Conservation (phyloP, 2,329 filamentous ascomycete genomes). For the Penicillium sp. region DNA sequence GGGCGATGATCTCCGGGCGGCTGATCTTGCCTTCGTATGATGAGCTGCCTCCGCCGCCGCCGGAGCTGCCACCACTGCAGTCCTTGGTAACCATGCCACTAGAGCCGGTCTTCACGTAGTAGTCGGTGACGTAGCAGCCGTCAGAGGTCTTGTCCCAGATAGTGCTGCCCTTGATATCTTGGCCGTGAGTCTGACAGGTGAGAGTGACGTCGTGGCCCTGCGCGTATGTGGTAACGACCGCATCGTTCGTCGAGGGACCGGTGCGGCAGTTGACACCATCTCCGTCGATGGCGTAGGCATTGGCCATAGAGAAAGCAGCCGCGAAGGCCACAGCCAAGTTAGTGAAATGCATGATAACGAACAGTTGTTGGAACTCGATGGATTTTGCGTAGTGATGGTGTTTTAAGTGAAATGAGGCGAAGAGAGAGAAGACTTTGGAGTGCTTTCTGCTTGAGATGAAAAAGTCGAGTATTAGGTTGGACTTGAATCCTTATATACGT, state of each 20-base stretch:
- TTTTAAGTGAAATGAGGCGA: not conserved
- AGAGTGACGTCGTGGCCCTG: slow-evolving; percentile 10
- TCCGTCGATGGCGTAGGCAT: slow-evolving; percentile 22
- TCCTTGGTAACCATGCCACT: slow-evolving; percentile 15
- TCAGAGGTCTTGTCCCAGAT: slow-evolving; percentile 31
- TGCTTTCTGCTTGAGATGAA: not conserved
- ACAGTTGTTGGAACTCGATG: not conserved
- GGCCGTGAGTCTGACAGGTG: slow-evolving; percentile 21
- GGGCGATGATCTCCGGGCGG: slow-evolving; percentile 17
- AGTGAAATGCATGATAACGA: slow-evolving; percentile 4
- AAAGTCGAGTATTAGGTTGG: not conserved
- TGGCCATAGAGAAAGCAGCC: slow-evolving; percentile 9
- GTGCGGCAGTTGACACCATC: slow-evolving; percentile 24
- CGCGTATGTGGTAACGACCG: slow-evolving; percentile 16
- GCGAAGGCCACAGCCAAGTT: slow-evolving; percentile 7
- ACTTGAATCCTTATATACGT: slow-evolving; percentile 2
- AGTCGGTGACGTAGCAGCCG: slow-evolving; percentile 29
- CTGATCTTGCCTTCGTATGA: slow-evolving; percentile 17
- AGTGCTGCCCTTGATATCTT: slow-evolving; percentile 15
- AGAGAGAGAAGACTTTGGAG: not conserved
- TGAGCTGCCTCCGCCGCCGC: slow-evolving; percentile 1
- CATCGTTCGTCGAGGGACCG: slow-evolving; percentile 20
- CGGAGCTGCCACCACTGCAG: slow-evolving; percentile 12
- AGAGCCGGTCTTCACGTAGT: slow-evolving; percentile 29
- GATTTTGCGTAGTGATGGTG: not conserved